Base-by-base conservation (phyloP, 1,139 yeast genomes). In the Kluyveromyces marxianus region DNA sequence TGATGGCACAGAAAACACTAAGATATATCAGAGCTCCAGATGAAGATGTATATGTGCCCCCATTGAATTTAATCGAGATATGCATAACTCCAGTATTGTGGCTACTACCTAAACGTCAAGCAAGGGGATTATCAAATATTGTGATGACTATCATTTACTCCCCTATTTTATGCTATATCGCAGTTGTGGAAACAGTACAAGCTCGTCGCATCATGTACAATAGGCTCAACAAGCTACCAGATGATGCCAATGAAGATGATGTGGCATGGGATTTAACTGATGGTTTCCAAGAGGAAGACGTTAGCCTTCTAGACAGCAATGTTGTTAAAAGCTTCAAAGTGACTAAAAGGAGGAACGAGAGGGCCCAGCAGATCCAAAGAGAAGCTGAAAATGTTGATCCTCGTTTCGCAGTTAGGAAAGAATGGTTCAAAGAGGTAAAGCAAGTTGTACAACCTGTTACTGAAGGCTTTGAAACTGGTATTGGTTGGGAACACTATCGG, bases 21-120 rank as follows among this genome's bases (percentile, higher is more conserved):
- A 73, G 90, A 50, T 88, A 84, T 59, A 79, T 87, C 45, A 75
- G 96, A 54, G 95, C 96, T 0, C 96, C 96, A 0, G 96, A 88
- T 66, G 82, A 80, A 49, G 81, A 84, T 57, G 85, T 87, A 39
- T 88, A 80, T 60, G 90, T 87, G 30, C 94, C 96, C 4, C 96
- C 96, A 5, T 72, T 87, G 51, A 88, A 88, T 60, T 63, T 88
- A 54, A 67, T 88, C 50, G 96, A 88, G 62, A 43, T 81, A 2
- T 42, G 73, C 3, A 60, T 82, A 44, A 68, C 50, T 54, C 83
- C 72, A 37, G 14, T 54, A 5, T 51, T 67, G 29, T 44, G 38
- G 14, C 8, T 54, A 5, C 25, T 56, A 8, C 42, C 58, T 2
- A 37, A 44, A 5, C 55, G 49, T 28, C 55, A 53, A 6, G 60